phyloP scores from a whole-genome alignment of 148 eudicot genomes.

The Diospyros lotus region DNA sequence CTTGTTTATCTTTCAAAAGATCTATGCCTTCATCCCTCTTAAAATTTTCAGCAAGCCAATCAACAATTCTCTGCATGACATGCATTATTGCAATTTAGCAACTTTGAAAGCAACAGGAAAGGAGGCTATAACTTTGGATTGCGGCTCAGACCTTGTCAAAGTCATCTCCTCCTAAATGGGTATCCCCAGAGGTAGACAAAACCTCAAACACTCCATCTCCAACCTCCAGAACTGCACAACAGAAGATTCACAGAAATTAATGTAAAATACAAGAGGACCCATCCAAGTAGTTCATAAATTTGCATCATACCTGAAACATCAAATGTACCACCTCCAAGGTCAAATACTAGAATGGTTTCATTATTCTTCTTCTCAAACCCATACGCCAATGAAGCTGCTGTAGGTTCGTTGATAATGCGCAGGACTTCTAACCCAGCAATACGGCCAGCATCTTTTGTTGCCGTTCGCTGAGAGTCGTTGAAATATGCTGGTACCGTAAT shows the following conservation, averaged over 20 bases:
- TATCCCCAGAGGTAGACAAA: constrained; percentile 52
- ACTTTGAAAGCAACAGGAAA: neutral
- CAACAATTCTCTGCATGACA: constrained; percentile 31
- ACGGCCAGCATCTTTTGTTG: constrained; percentile 69
- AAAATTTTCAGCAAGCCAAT: constrained; percentile 39
- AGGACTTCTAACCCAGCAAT: constrained; percentile 54
- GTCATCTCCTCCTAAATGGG: constrained; percentile 55
- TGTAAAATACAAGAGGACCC: too few species aligned
- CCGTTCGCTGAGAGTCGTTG: constrained; percentile 82
- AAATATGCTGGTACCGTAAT: constrained; percentile 82
- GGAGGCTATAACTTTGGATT: neutral
- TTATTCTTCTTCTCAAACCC: constrained; percentile 53
- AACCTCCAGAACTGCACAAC: constrained; percentile 45
- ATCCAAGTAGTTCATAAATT: too few species aligned
- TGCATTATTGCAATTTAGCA: neutral
- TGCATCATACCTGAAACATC: constrained; percentile 43
- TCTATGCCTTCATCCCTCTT: constrained; percentile 40
- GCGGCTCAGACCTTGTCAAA: constrained; percentile 37
- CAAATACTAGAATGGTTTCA: constrained; percentile 51
- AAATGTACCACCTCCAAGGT: constrained; percentile 56
- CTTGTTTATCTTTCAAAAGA: constrained; percentile 42
- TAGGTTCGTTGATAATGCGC: constrained; percentile 50
- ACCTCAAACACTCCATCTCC: constrained; percentile 70
- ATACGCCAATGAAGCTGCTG: constrained; percentile 61
- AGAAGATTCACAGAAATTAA: neutral